Evolutionary conservation across 164 flowering plant species (phyloP), one percentile per base, ranked within the genome.

Genomic region (Vitis rupestris): DNA sequence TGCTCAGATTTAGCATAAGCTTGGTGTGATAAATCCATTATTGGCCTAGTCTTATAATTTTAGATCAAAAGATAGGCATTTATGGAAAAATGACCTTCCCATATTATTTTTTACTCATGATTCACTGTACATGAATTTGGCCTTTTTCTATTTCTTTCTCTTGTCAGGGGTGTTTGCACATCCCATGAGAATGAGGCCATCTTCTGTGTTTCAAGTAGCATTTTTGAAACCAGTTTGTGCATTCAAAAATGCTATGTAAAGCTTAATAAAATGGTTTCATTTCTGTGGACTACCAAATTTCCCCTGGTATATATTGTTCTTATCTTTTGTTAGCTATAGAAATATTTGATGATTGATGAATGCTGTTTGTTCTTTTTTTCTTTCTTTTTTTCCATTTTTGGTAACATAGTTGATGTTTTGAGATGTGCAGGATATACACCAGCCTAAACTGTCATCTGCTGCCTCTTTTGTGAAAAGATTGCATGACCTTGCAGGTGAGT

Each of bases 401-500:
- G 10, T 65, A 16, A 52, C 48, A 13, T 14, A 27, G 11, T 55
- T 37, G 44, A 37, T 6, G 44, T 53, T 14, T 54, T 44, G 37
- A 12, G 9, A 50, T 47, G 23, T 66, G 57, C 81, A 78, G 81
- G 75, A 66, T 54, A 31, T 31, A 17, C 19, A 9, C 31, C 78
- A 70, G 68, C 64, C 70, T 10, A 79, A 62, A 65, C 8, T 77
- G 17, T 61, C 86, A 58, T 58, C 86, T 9, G 82, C 82, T 49
- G 76, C 84, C 61, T 69, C 50, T 16, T 64, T 83, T 6, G 84
- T 78, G 54, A 83, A 77, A 74, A 83, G 77, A 47, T 61, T 83
- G 59, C 86, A 83, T 17, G 86, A 76, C 14, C 75, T 79, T 51
- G 77, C 82, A 49, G 82, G 86, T 82, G 54, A 78, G 81, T 70